Evolutionary conservation across 768 basidiomycete genomes (phyloP), one percentile per base, ranked within the genome.

Genomic region (Artomyces pyxidatus): DNA sequence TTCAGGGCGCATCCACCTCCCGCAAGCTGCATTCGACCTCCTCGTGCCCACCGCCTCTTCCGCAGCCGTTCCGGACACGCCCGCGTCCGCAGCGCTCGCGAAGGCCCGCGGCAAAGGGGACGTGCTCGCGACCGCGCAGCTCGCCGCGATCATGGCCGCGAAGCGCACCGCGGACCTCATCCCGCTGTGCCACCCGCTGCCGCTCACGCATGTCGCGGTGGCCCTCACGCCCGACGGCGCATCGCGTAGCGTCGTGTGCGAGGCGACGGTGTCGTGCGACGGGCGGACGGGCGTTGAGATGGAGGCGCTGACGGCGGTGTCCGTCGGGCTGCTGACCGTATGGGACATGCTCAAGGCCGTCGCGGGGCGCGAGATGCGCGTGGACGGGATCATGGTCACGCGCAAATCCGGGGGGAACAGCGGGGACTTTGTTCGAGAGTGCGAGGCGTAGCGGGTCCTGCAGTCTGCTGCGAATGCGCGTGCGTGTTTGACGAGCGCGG

Each of bases 321-420:
- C 81, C 1, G 71, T 87, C 26, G 83, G 82, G 5, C 71, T 88
- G 27, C 68, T 94, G 47, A 89, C 88, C 1, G 81, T 93, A 12
- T 95, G 90, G 87, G 90, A 92, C 61, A 93, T 95, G 91, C 74
- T 93, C 26, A 93, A 94, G 67, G 85, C 85, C 4, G 83, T 90
- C 2, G 89, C 87, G 1, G 92, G 89, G n/a, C 76, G 77, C 61
- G 85, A 88, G 49, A 92, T 95, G 88, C 67, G 77, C 50, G 88
- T 96, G 29, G 71, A 78, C 17, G 75, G 79, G 21, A 76, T 91
- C 30, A 66, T 75, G 53, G 83, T 91, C 3, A 68, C 70, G 1
- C 64, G 68, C 27, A 93, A 93, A 64, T 69, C 73, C 25, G 91
- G 89, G 11, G 91, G 90, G 16, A 73, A 72, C 63, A 83, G 81